phyloP scores from a whole-genome alignment of 2,329 filamentous ascomycete genomes.

The Gyromitra esculenta region DNA sequence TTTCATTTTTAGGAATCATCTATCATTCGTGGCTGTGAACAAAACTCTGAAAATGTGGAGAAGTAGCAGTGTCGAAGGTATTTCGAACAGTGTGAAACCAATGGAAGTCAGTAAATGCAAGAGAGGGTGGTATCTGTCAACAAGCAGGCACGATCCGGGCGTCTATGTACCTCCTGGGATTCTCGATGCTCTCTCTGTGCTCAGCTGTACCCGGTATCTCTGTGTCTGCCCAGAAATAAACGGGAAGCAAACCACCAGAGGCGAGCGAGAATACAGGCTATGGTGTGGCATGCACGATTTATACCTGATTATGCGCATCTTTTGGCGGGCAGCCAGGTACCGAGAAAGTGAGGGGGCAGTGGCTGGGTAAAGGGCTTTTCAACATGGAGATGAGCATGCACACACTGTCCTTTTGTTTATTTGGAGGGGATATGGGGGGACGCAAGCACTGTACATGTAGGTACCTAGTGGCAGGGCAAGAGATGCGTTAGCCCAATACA shows the following conservation, averaged over 20 bases:
- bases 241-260: conserved; percentile 12
- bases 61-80: conserved; percentile 43
- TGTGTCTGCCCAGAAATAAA: conserved; percentile 20
- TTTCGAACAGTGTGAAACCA: conserved; percentile 44
- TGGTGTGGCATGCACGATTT: conserved; percentile 22
- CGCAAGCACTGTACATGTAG: neutral
- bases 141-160: conserved; percentile 37
- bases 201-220: conserved; percentile 33
- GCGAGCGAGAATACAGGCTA: conserved; percentile 12
- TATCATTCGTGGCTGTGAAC: neutral
- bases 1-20: conserved; percentile 6
- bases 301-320: conserved; percentile 28
- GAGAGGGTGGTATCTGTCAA: conserved; percentile 23
- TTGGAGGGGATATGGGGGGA: conserved; percentile 10
- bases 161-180: conserved; percentile 42
- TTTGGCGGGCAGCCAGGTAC: conserved; percentile 34
- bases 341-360: conserved; percentile 24
- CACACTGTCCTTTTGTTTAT: conserved; percentile 1
- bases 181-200: conserved; percentile 10
- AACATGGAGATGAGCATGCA: conserved; percentile 36
- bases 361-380: conserved; percentile 21
- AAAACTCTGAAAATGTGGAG: conserved; percentile 12
- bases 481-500: neutral
- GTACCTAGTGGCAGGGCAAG: conserved; percentile 27
- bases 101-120: conserved; percentile 19